These are phyloP conservation scores for Eucalyptus decipiens DNA, from an alignment of 345 rosid genomes.

Conservation along the genomic window DNA sequence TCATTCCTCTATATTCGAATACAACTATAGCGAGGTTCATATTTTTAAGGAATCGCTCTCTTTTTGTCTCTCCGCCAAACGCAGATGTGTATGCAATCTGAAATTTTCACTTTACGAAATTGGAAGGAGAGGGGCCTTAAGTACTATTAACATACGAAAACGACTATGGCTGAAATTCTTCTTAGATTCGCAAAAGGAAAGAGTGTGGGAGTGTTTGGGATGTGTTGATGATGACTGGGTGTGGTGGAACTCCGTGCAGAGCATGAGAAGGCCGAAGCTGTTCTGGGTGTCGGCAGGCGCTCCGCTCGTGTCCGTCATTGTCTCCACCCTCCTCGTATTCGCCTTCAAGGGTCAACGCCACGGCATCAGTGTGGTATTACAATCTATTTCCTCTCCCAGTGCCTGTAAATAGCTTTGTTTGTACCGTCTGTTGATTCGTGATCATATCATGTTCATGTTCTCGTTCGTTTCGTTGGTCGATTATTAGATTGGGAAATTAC, in stretches of 20 bases:
- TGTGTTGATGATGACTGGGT: not conserved
- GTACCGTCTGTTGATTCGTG: not conserved
- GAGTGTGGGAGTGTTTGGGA: not conserved
- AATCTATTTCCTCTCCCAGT: not conserved
- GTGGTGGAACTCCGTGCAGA: constrained; percentile 14
- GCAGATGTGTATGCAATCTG: not conserved
- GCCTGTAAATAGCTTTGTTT: not conserved
- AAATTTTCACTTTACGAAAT: not conserved
- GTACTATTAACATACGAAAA: not conserved
- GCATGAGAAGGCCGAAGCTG: constrained; percentile 63
- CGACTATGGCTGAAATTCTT: not conserved
- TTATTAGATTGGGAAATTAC: constrained; percentile 68
- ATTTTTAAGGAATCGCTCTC: not conserved
- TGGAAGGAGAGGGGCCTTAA: not conserved
- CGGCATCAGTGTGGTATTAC: constrained; percentile 49
- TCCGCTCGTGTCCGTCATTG: constrained; percentile 65
- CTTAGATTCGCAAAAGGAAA: not conserved
- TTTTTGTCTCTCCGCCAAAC: not conserved
- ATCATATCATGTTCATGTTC: not conserved
- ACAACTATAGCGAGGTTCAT: not conserved
- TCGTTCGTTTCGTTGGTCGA: not conserved
- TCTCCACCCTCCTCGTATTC: constrained; percentile 69
- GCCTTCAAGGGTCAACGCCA: constrained; percentile 68
- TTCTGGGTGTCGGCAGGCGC: constrained; percentile 90
- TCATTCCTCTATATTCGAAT: not conserved